Conservation (phyloP, 352 stramenopile genomes). For the Pseudoperonospora humuli region DNA sequence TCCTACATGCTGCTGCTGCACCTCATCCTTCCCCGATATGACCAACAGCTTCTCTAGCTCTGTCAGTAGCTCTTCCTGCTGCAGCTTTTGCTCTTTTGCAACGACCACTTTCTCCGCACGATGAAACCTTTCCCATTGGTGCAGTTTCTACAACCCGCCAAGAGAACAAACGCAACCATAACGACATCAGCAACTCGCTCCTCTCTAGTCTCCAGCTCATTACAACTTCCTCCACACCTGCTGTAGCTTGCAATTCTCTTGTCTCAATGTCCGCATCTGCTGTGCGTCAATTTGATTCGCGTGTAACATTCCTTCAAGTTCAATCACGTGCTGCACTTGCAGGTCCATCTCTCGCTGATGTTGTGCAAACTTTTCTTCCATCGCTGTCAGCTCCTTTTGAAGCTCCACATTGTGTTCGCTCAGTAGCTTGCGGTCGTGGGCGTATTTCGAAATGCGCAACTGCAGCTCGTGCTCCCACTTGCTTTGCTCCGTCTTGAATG, state of each 20-base stretch:
- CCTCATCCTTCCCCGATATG: slow-evolving; percentile 26
- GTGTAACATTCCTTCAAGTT: slow-evolving; percentile 49
- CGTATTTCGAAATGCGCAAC: slow-evolving; percentile 69
- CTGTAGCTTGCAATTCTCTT: slow-evolving; percentile 36
- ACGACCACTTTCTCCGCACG: slow-evolving; percentile 32
- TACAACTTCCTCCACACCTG: slow-evolving; percentile 21
- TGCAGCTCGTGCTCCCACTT: slow-evolving; percentile 79
- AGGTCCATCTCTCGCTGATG: slow-evolving; percentile 49
- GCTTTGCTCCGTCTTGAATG: slow-evolving; percentile 75
- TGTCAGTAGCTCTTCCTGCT: slow-evolving; percentile 51
- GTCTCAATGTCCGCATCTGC: slow-evolving; percentile 26
- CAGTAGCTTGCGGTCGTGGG: slow-evolving; percentile 66
- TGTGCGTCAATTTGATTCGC: slow-evolving; percentile 35
- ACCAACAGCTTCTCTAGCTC: slow-evolving; percentile 39
- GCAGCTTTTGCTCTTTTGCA: slow-evolving; percentile 23
- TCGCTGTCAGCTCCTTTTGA: slow-evolving; percentile 38
- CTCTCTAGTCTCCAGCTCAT: neutral
- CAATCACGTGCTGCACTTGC: slow-evolving; percentile 51
- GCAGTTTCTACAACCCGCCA: slow-evolving; percentile 39
- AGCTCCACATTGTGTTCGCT: slow-evolving; percentile 80
- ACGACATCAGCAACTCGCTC: neutral
- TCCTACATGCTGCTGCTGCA: slow-evolving; percentile 6
- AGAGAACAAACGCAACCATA: neutral
- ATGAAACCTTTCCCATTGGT: slow-evolving; percentile 55
- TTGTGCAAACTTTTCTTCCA: slow-evolving; percentile 39